Conservation (phyloP, 164 flowering plant genomes). For the Brasenia schreberi region DNA sequence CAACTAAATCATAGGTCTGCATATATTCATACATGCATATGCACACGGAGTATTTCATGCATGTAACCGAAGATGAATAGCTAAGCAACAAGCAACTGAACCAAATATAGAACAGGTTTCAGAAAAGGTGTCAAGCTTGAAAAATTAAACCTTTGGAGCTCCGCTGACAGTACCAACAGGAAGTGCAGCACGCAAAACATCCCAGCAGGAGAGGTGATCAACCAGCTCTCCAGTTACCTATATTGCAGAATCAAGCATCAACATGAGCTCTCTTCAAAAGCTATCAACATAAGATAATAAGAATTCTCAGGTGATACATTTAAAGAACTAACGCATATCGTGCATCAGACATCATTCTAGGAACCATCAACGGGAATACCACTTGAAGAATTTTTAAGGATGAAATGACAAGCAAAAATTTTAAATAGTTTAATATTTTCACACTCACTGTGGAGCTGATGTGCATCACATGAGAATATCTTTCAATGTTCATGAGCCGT, state of each 20-base stretch:
- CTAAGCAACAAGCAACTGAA: background rate
- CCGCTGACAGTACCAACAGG: conserved; percentile 99
- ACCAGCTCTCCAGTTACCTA: conserved; percentile 84
- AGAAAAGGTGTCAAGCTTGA: background rate
- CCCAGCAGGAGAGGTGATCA: conserved; percentile 77
- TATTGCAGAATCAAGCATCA: conserved; percentile 6
- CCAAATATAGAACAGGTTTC: background rate
- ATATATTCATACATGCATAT: too few relatives aligned
- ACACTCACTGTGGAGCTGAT: conserved; percentile 84
- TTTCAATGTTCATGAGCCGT: conserved; percentile 82
- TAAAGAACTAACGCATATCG: conserved; percentile 70
- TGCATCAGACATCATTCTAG: conserved; percentile 12
- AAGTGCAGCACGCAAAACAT: conserved; percentile 78
- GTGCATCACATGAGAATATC: conserved; percentile 98
- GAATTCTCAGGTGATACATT: conserved; percentile 28
- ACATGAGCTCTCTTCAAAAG: background rate
- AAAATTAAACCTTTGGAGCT: conserved; percentile 83
- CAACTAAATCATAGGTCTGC: too few relatives aligned
- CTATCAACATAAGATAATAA: background rate
- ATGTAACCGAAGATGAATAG: too few relatives aligned
- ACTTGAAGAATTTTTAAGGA: too few relatives aligned
- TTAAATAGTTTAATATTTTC: background rate
- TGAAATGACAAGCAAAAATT: background rate
- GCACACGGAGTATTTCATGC: too few relatives aligned
- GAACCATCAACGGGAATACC: too few relatives aligned